Conservation (phyloP, 129 eudicot species). For the Kitagawia praeruptora region DNA sequence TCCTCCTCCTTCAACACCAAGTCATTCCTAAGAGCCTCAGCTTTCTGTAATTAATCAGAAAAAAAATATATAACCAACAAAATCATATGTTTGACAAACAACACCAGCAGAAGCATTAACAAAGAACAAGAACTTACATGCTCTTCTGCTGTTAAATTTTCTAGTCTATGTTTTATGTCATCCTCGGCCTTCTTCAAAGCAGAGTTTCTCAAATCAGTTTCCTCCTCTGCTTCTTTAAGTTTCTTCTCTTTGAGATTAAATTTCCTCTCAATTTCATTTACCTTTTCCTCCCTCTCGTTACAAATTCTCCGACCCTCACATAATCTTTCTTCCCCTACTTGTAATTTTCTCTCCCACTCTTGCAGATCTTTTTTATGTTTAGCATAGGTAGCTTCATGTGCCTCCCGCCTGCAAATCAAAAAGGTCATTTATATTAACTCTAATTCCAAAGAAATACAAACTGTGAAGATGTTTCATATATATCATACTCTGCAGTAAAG, state of each 20-base stretch:
- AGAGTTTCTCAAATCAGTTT: conserved; percentile 32
- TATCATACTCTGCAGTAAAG: conserved; percentile 62
- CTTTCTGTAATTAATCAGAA: conserved; percentile 41
- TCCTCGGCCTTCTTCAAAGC: conserved; percentile 49
- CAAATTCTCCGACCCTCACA: conserved; percentile 55
- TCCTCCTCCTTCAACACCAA: conserved; percentile 64
- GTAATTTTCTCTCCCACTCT: conserved; percentile 81
- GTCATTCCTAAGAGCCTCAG: conserved; percentile 35
- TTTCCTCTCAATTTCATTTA: conserved; percentile 39
- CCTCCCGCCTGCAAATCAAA: conserved; percentile 44
- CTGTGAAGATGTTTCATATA: not conserved
- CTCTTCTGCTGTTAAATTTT: conserved; percentile 42
- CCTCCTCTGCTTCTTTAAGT: conserved; percentile 38
- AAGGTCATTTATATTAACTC: not conserved
- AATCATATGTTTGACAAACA: not conserved
- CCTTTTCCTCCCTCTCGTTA: conserved; percentile 59
- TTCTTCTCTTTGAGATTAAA: conserved; percentile 47
- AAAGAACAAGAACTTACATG: conserved; percentile 43
- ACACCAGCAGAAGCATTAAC: not conserved
- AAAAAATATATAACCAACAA: not conserved
- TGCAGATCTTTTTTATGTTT: conserved; percentile 65
- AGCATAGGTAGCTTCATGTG: conserved; percentile 40
- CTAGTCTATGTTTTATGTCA: conserved; percentile 38
- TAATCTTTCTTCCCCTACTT: conserved; percentile 74
- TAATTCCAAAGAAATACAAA: conserved; percentile 1